Percentiles rank a stretch among this genome's conserved stretches.
Conservation (phyloP, 345 rosid genomes). For the Alliaria petiolata region DNA sequence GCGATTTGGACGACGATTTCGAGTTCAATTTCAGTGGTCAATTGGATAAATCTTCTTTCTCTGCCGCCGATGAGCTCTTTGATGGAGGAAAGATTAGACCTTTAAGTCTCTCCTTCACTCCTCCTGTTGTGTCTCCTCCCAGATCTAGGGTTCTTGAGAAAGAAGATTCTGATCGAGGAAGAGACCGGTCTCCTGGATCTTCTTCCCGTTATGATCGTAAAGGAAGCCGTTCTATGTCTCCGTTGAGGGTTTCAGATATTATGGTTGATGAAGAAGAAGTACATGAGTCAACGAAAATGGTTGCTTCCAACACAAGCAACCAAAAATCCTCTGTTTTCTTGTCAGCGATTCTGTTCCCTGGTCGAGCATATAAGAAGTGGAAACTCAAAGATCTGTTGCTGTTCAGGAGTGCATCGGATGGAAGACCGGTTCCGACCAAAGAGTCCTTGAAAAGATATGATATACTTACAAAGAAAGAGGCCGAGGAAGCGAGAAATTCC, state of each 20-base stretch:
- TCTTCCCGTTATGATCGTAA: slow-evolving; percentile 38
- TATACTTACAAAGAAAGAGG: slow-evolving; percentile 46
- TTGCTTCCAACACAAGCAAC: slow-evolving; percentile 29
- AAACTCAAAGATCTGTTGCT: slow-evolving; percentile 69
- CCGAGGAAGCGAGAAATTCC: slow-evolving; percentile 44
- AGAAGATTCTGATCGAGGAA: slow-evolving; percentile 35
- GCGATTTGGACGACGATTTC: slow-evolving; percentile 45
- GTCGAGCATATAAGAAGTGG: slow-evolving; percentile 63
- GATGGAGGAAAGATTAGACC: slow-evolving; percentile 86
- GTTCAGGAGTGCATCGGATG: slow-evolving; percentile 92
- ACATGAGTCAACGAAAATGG: slow-evolving; percentile 27
- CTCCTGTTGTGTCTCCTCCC: slow-evolving; percentile 42
- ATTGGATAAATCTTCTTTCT: slow-evolving; percentile 48
- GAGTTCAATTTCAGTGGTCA: slow-evolving; percentile 86
- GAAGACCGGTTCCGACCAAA: slow-evolving; percentile 52
- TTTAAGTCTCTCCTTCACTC: slow-evolving; percentile 40
- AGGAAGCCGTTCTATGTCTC: slow-evolving; percentile 79
- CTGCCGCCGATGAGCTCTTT: slow-evolving; percentile 89
- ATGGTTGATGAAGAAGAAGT: slow-evolving; percentile 43
- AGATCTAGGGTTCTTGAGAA: slow-evolving; percentile 34
- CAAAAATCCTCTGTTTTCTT: slow-evolving; percentile 46
- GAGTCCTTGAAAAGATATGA: slow-evolving; percentile 49
- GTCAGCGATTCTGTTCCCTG: slow-evolving; percentile 61
- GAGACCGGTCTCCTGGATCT: slow-evolving; percentile 26
- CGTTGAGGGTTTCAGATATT: slow-evolving; percentile 64